Evolutionary conservation across 805 yeast genomes (phyloP).

Genomic region (Torulaspora microellipsoides): DNA sequence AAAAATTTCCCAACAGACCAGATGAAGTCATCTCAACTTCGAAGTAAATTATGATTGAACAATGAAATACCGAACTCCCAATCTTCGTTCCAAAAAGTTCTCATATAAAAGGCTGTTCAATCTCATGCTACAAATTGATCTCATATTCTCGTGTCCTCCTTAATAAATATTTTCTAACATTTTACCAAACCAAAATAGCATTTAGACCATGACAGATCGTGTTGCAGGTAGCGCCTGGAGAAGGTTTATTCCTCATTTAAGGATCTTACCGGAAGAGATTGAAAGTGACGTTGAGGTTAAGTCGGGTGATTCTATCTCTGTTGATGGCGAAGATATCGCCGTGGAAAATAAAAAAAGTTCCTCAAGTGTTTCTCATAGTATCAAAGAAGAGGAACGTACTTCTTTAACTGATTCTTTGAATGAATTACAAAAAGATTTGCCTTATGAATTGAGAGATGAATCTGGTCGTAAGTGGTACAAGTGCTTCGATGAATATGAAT

Average conservation of each 20-base stretch:
- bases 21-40: no score
- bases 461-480: conserved; percentile 42
- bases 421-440: conserved; percentile 29
- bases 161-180: no score
- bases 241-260: conserved; percentile 25
- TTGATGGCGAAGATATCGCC: conserved; percentile 1
- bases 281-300: not conserved
- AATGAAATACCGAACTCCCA: no score
- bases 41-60: no score
- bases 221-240: conserved; percentile 13
- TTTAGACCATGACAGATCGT: no score
- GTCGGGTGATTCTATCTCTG: conserved; percentile 4
- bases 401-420: conserved; percentile 5
- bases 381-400: not conserved
- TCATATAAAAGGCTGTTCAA: no score
- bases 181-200: no score
- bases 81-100: no score
- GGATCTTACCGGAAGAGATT: conserved; percentile 23
- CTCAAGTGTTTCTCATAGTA: not conserved
- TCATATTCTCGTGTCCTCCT: no score
- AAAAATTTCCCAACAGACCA: not conserved
- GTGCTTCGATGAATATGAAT: conserved; percentile 50
- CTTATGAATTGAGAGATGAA: conserved; percentile 40
- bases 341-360: conserved; percentile 4
- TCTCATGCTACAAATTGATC: no score